Evolutionary conservation across 371 early-diverging fungal genomes (phyloP), one percentile per base, ranked within the genome.

Genomic region (Dipsacomyces acuminosporus): DNA sequence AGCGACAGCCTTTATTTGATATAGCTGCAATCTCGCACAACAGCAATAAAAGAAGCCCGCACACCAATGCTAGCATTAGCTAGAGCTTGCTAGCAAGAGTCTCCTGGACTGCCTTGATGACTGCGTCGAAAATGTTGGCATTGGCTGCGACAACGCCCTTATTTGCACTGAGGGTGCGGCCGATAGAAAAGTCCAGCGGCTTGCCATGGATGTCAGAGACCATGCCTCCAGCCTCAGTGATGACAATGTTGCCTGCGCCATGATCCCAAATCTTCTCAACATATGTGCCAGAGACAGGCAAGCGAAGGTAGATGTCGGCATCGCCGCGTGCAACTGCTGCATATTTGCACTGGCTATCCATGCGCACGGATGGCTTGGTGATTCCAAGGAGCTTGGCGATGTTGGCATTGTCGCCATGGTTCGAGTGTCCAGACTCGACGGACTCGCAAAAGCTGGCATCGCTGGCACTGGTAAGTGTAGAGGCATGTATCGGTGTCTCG

Each of bases 221-320:
- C 26, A 78, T 80, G 11, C 97, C 98, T 14, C 98, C 98, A n/a
- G 98, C 93, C 65, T 98, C 98, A 6, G 78, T 69, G 7, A 97
- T 87, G 54, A 98, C 64, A 15, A 97, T 75, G 43, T 81, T 77
- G 7, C 98, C 98, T 3, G 90, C 85, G 22, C 94, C 98, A 78
- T 98, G 98, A 72, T 97, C 98, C 98, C 98, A 98, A 54, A 97
- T 98, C 79, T 96, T 96, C 61, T 96, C 98, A 34, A 84, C 82
- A 63, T 96, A 98, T 8, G 80, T 75, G 14, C 77, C 81, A 41
- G 79, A 79, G 41, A 81, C 81, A 2, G 96, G 94, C 26, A 96
- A 55, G 35, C 98, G 80, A 41, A 97, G 76, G 63, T 94, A 96
- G 33, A 96, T 86, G 43, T 91, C 89, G 15, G 89, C 94, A 61